A percentile compares a stretch with the other conserved stretches of the same genome.
Evolutionary conservation across 495 filamentous ascomycete genomes (phyloP).

Genomic region (Tuber magnatum): DNA sequence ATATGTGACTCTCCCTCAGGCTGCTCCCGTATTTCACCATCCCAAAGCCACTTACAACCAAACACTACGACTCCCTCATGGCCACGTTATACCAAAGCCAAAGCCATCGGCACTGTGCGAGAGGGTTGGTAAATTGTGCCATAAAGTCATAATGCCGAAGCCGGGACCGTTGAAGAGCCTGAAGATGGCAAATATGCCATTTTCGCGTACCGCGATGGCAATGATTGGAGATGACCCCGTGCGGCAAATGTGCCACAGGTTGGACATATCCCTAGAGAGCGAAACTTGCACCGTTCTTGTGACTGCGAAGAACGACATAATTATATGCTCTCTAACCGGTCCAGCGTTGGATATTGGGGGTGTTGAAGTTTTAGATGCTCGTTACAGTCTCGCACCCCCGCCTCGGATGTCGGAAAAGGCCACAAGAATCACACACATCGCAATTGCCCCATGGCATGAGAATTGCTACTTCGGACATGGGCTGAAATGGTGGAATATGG

Average conservation of each 20-base stretch:
- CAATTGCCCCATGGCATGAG: conserved; percentile 21
- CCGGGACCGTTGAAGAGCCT: conserved; percentile 9
- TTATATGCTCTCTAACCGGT: conserved; percentile 19
- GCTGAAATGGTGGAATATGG: conserved; percentile 25
- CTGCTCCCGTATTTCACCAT: not conserved
- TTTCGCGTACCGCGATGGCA: conserved; percentile 18
- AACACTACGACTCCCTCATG: not conserved
- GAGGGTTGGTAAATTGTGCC: not conserved
- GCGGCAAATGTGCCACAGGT: conserved; percentile 23
- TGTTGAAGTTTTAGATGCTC: conserved; percentile 15
- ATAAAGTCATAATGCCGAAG: conserved; percentile 13
- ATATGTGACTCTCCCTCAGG: not conserved
- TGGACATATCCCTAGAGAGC: conserved; percentile 6
- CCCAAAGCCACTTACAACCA: not conserved
- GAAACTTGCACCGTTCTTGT: conserved; percentile 19
- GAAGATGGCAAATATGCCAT: conserved; percentile 4
- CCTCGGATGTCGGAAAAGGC: conserved; percentile 10
- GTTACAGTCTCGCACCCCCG: conserved; percentile 16
- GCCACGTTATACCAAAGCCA: conserved; percentile 5
- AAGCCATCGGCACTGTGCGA: not conserved
- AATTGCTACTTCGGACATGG: conserved; percentile 16
- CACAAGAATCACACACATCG: conserved; percentile 23
- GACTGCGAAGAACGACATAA: conserved; percentile 19
- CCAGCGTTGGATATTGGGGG: not conserved
- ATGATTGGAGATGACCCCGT: conserved; percentile 16